Evolutionary conservation across 768 basidiomycete genomes (phyloP).

Genomic region (Amanita inopinata): DNA sequence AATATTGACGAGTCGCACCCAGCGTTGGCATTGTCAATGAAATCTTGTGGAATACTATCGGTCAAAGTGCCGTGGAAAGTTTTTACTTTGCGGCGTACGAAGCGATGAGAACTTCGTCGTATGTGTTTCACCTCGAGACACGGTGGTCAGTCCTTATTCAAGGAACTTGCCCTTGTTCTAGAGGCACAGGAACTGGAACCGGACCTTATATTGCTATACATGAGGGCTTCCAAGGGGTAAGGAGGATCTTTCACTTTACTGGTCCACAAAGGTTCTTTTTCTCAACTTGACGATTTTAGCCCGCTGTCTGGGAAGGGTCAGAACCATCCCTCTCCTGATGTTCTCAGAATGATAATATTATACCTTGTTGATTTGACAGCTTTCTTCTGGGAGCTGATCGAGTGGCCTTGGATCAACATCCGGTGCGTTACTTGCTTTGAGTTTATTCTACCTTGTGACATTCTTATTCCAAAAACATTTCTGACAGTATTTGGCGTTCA

Average conservation of each 20-base stretch:
- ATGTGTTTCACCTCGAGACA: no score
- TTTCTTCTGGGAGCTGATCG: slow-evolving; percentile 76
- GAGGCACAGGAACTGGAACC: slow-evolving; percentile 54
- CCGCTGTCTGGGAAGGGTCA: slow-evolving; percentile 36
- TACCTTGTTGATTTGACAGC: slow-evolving; percentile 21
- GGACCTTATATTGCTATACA: slow-evolving; percentile 52
- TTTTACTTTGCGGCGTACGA: slow-evolving; percentile 38
- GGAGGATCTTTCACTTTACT: slow-evolving; percentile 18
- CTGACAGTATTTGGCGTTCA: slow-evolving; percentile 36
- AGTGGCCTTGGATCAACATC: slow-evolving; percentile 67
- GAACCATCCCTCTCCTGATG: slow-evolving; percentile 9
- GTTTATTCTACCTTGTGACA: no score
- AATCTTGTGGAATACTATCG: slow-evolving; percentile 49
- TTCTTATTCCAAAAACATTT: slow-evolving; percentile 8
- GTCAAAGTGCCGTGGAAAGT: slow-evolving; percentile 31
- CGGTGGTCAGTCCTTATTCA: not conserved
- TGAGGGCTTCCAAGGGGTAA: slow-evolving; percentile 55
- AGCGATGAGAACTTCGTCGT: slow-evolving; percentile 34
- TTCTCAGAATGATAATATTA: slow-evolving; percentile 7
- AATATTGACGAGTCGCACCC: not conserved
- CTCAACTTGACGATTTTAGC: slow-evolving; percentile 17
- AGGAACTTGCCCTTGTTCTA: slow-evolving; percentile 17
- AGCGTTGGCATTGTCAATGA: slow-evolving; percentile 58
- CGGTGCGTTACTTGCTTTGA: slow-evolving; percentile 34
- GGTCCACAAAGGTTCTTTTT: not conserved